phyloP scores from a whole-genome alignment of 306 rosid species.

The Astragalus glycyphyllos region DNA sequence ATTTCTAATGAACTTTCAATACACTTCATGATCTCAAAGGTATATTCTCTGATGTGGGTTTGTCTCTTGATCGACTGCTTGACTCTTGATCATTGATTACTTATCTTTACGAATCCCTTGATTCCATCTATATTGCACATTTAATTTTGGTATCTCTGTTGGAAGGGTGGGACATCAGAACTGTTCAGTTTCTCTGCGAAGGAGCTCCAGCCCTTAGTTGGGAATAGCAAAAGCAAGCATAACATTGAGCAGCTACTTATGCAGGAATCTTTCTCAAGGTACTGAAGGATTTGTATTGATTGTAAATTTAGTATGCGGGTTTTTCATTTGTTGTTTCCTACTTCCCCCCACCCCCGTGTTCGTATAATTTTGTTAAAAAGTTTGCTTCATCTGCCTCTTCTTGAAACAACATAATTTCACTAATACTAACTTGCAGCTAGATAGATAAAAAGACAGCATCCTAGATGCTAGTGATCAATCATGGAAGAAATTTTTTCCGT shows the following conservation, averaged over 20 bases:
- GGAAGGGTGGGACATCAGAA: constrained; percentile 54
- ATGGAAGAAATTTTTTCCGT: constrained; percentile 1
- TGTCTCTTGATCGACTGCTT: too few relatives aligned
- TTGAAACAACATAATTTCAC: constrained; percentile 28
- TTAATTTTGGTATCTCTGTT: constrained; percentile 37
- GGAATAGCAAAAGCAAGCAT: constrained; percentile 57
- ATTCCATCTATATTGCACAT: constrained; percentile 18
- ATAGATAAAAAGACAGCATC: constrained; percentile 29
- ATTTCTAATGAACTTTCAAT: too few relatives aligned
- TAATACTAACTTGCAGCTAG: neutral
- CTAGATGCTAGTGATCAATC: constrained; percentile 4
- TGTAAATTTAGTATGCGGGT: constrained; percentile 27
- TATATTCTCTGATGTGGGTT: too few relatives aligned
- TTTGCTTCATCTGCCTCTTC: constrained; percentile 28
- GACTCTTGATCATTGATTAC: constrained; percentile 13
- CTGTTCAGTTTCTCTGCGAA: constrained; percentile 40
- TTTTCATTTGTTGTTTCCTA: constrained; percentile 29
- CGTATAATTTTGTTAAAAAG: constrained; percentile 17
- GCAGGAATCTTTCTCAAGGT: constrained; percentile 94
- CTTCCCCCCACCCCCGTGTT: constrained; percentile 11
- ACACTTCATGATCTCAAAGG: too few relatives aligned
- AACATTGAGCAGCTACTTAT: constrained; percentile 69
- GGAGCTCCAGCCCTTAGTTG: constrained; percentile 51
- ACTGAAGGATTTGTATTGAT: constrained; percentile 25
- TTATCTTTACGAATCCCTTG: constrained; percentile 32